Evolutionary conservation across 805 yeast species (phyloP).

Genomic region (Suhomyces kilbournensis): DNA sequence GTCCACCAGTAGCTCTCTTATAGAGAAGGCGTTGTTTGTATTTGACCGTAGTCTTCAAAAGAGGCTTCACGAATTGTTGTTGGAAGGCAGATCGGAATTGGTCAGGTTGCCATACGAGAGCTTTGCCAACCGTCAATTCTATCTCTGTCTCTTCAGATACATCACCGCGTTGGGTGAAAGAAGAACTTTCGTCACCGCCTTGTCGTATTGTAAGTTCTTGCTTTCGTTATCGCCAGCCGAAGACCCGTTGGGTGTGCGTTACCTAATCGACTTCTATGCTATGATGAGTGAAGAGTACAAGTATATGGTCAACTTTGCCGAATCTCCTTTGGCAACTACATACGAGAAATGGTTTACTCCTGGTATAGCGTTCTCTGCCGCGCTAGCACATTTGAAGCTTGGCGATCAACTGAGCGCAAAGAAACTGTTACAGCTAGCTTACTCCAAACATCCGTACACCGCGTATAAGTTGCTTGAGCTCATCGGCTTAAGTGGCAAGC

Average conservation of each 20-base stretch:
- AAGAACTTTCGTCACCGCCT: slow-evolving; percentile 75
- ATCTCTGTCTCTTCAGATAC: slow-evolving; percentile 69
- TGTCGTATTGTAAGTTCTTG: slow-evolving; percentile 68
- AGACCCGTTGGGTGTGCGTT: slow-evolving; percentile 82
- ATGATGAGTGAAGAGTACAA: slow-evolving; percentile 61
- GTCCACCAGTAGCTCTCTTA: slow-evolving; percentile 65
- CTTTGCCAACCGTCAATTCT: slow-evolving; percentile 74
- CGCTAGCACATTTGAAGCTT: slow-evolving; percentile 55
- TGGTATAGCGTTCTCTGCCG: slow-evolving; percentile 63
- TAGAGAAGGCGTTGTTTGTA: slow-evolving; percentile 75
- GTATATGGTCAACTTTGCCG: slow-evolving; percentile 55
- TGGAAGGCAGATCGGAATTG: slow-evolving; percentile 51
- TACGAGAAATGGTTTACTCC: slow-evolving; percentile 72
- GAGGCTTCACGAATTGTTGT: slow-evolving; percentile 45
- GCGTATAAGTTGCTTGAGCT: slow-evolving; percentile 49
- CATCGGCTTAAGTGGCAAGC: slow-evolving; percentile 36
- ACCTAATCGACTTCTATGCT: slow-evolving; percentile 78
- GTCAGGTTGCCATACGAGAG: slow-evolving; percentile 73
- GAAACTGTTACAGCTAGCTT: slow-evolving; percentile 48
- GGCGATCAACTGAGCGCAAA: slow-evolving; percentile 46
- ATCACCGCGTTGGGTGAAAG: slow-evolving; percentile 68
- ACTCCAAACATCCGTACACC: slow-evolving; percentile 53
- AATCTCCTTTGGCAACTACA: slow-evolving; percentile 54
- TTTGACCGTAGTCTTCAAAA: slow-evolving; percentile 72
- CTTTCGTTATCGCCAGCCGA: slow-evolving; percentile 69